Evolutionary conservation across 495 filamentous ascomycete genomes (phyloP), one percentile per base, ranked within the genome.

Genomic region (Rusavskia elegans): DNA sequence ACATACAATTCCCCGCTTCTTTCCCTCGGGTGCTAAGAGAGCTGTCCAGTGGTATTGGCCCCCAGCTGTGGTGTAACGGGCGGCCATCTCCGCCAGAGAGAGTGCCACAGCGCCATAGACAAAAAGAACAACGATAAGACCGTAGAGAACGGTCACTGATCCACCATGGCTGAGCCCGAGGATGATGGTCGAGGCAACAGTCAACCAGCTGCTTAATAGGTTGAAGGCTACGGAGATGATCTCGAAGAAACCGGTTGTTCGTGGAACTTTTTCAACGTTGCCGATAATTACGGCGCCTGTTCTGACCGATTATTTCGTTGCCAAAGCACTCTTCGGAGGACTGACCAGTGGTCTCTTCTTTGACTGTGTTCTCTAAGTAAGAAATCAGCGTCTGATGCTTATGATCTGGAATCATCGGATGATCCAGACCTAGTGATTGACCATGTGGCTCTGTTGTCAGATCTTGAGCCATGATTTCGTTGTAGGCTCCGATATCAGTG

Each of bases 51-150:
- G 64, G 41, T 66, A 77, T 55, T 77, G 74, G 6, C 73, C 73
- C 2, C 72, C 73, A 1, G 72, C 71, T 0, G 75, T 76, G 0
- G 73, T 71, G 61, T 72, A 76, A 46, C 70, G 70, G 10, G 71
- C 70, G 1, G 70, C 68, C 21, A 78, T 61, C 57, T 78, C 75
- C 20, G 69, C 72, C 27, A 76, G 60, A 16, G 68, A 71, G 5
- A 68, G 60, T 2, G 71, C 72, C 14, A 73, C 64, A 16, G 62
- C 66, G 45, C 59, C 50, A 54, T 62, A 62, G 32, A 63, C 56
- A 36, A 61, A 32, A 8, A 60, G 53, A 11, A 62, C 59, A 16
- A 59, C 49, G 19, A 68, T 59, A 38, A 61, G 54, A 41, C 65
- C 65, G 41, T 68, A 68, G 2, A 68, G 49, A 1, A 68, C 51